Conservation (phyloP, 164 flowering plant genomes). For the grape (Vitis vinifera) region DNA sequence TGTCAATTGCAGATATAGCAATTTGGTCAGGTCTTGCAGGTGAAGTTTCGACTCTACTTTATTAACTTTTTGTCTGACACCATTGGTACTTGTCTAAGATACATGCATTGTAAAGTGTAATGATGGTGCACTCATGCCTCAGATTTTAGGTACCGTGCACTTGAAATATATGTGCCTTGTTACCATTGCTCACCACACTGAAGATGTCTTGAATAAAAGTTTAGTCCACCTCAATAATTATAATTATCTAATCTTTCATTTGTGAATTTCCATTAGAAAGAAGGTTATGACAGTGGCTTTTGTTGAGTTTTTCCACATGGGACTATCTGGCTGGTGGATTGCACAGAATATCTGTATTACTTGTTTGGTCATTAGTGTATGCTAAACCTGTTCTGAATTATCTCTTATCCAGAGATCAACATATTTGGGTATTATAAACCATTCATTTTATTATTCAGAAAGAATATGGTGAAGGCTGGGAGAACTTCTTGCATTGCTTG, state of each 20-base stretch:
- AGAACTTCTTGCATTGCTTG: background rate
- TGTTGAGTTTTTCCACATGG: background rate
- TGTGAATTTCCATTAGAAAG: too few relatives aligned
- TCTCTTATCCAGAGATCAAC: background rate
- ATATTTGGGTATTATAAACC: background rate
- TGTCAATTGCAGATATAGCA: slow-evolving; percentile 79
- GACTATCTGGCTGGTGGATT: background rate
- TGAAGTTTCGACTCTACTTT: slow-evolving; percentile 15
- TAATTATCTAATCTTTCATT: background rate
- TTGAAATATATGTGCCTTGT: too few relatives aligned
- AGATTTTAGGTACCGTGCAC: too few relatives aligned
- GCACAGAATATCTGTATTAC: background rate
- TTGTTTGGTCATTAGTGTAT: background rate
- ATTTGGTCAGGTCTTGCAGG: slow-evolving; percentile 94
- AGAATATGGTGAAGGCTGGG: background rate
- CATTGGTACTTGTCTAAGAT: background rate
- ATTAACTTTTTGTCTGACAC: background rate
- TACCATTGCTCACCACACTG: too few relatives aligned
- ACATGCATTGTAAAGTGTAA: background rate
- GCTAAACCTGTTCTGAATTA: background rate
- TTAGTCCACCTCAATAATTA: background rate
- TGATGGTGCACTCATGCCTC: background rate
- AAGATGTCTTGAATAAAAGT: too few relatives aligned
- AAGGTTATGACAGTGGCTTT: too few relatives aligned
- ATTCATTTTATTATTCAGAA: background rate